Conservation (phyloP, 306 rosid species). For the Cyamopsis tetragonoloba region DNA sequence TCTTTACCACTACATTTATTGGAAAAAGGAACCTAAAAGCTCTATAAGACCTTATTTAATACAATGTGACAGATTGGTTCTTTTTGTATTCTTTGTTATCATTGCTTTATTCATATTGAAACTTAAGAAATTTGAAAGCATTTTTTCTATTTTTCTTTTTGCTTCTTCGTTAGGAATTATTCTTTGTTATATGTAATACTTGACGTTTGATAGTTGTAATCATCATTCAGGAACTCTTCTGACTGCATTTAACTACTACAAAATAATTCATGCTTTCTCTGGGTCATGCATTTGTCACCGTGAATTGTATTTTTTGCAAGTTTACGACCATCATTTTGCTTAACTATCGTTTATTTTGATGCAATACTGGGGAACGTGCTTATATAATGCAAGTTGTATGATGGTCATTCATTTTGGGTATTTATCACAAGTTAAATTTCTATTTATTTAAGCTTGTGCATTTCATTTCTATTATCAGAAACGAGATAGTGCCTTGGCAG, state of each 20-base stretch:
- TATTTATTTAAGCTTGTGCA: slow-evolving; percentile 29
- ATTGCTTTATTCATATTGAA: neutral
- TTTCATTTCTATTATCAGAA: slow-evolving; percentile 55
- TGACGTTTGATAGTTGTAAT: slow-evolving; percentile 3
- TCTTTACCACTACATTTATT: neutral
- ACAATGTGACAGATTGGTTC: neutral
- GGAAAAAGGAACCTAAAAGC: neutral
- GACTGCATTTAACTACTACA: neutral
- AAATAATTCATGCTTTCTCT: slow-evolving; percentile 8
- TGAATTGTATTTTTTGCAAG: neutral
- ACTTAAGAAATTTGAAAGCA: neutral
- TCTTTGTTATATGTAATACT: neutral
- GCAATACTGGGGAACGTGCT: slow-evolving; percentile 15
- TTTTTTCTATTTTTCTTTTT: too few species aligned
- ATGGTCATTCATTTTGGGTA: slow-evolving; percentile 7
- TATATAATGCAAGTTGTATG: slow-evolving; percentile 1
- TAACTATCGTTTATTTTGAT: slow-evolving; percentile 18
- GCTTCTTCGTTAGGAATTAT: neutral
- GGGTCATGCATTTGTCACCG: neutral
- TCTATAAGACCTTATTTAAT: neutral
- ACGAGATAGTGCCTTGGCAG: slow-evolving; percentile 76
- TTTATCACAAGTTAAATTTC: slow-evolving; percentile 6
- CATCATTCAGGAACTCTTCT: neutral
- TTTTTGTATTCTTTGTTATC: slow-evolving; percentile 12
- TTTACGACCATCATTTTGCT: slow-evolving; percentile 12